These are phyloP conservation scores for Phytophthora fragariae DNA, from an alignment of 352 stramenopile genomes.

Conservation along the genomic window DNA sequence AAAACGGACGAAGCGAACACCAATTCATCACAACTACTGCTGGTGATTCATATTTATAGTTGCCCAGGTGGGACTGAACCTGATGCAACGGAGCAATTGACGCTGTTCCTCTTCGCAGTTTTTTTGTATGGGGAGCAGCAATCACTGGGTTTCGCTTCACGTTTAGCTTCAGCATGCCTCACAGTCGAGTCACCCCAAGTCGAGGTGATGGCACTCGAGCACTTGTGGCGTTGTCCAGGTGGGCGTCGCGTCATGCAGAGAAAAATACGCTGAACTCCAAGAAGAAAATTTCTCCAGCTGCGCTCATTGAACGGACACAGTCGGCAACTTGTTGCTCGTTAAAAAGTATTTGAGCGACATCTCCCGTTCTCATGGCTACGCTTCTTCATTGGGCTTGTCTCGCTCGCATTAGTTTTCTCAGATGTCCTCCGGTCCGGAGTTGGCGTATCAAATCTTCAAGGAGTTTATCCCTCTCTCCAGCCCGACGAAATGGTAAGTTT, in stretches of 20 bases:
- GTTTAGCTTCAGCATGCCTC: slow-evolving; percentile 13
- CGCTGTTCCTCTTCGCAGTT: slow-evolving; percentile 1
- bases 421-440: slow-evolving; percentile 44
- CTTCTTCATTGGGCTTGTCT: slow-evolving; percentile 31
- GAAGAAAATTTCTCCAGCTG: slow-evolving; percentile 13
- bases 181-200: slow-evolving; percentile 19
- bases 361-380: slow-evolving; percentile 43
- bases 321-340: slow-evolving; percentile 26
- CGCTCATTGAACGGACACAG: slow-evolving; percentile 33
- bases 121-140: slow-evolving; percentile 25
- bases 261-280: slow-evolving; percentile 20
- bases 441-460: slow-evolving; percentile 25
- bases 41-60: slow-evolving; percentile 17
- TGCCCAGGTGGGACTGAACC: slow-evolving; percentile 6
- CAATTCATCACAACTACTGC: background rate
- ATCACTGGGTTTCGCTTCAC: slow-evolving; percentile 6
- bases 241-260: slow-evolving; percentile 21
- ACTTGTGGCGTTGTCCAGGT: slow-evolving; percentile 24
- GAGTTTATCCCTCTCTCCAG: slow-evolving; percentile 37
- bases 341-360: slow-evolving; percentile 36
- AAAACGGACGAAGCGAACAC: slow-evolving; percentile 20
- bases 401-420: slow-evolving; percentile 40
- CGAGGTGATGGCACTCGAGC: slow-evolving; percentile 9
- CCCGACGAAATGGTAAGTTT: slow-evolving; percentile 43
- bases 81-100: slow-evolving; percentile 6